Percentiles rank a stretch among this genome's conserved stretches.
Evolutionary conservation across 768 basidiomycete genomes (phyloP).

Genomic region (Tremella yokohamensis): DNA sequence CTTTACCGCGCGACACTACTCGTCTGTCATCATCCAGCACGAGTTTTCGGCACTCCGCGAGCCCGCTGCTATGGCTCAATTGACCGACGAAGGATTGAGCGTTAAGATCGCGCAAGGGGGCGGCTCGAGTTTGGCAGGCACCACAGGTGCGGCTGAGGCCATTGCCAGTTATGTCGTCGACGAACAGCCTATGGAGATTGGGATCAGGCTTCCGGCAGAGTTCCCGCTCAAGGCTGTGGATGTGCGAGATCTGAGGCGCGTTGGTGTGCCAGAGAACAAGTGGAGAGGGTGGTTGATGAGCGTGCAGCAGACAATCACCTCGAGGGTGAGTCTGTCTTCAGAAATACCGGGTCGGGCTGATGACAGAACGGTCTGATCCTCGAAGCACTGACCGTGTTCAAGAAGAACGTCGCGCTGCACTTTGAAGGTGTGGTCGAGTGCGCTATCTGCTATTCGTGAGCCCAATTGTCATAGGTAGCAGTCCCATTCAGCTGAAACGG

Average conservation of each 20-base stretch:
- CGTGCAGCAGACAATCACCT: conserved; percentile 83
- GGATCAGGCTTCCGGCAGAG: conserved; percentile 76
- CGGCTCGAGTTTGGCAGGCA: conserved; percentile 31
- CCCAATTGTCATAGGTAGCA: not conserved
- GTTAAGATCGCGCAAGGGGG: conserved; percentile 67
- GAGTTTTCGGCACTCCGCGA: conserved; percentile 69
- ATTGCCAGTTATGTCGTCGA: conserved; percentile 80
- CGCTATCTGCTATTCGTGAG: conserved; percentile 63
- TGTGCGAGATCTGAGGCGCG: conserved; percentile 73
- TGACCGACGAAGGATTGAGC: conserved; percentile 68
- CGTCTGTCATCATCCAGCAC: conserved; percentile 76
- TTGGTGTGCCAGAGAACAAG: conserved; percentile 81
- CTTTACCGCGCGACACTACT: conserved; percentile 80
- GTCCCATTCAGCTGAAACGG: not conserved
- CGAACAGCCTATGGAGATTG: conserved; percentile 88
- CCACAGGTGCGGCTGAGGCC: conserved; percentile 65
- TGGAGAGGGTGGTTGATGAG: conserved; percentile 94
- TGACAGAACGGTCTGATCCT: conserved; percentile 79
- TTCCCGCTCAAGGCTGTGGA: conserved; percentile 88
- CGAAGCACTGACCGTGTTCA: conserved; percentile 84
- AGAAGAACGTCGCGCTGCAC: conserved; percentile 85
- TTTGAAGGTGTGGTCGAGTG: conserved; percentile 96
- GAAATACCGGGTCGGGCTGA: conserved; percentile 2
- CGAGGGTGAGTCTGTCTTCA: conserved; percentile 62
- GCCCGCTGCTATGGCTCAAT: conserved; percentile 52